phyloP scores from a whole-genome alignment of 2,329 filamentous ascomycete genomes.

The Sclerotinia borealis region DNA sequence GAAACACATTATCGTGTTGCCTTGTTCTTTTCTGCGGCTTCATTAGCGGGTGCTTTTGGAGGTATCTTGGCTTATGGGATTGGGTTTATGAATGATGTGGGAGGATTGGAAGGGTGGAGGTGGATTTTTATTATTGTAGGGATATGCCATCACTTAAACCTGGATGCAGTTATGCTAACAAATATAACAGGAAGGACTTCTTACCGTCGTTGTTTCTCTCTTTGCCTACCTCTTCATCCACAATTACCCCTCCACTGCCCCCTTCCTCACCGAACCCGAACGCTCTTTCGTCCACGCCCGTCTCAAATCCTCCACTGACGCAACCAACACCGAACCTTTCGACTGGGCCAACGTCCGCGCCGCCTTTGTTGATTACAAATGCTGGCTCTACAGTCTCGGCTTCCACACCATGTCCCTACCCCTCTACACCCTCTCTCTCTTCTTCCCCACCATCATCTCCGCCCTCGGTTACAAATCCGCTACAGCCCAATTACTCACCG shows the following conservation, averaged over 20 bases:
- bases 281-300: slow-evolving; percentile 43
- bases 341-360: slow-evolving; percentile 58
- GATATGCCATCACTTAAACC: slow-evolving; percentile 6
- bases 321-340: slow-evolving; percentile 62
- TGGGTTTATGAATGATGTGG: slow-evolving; percentile 46
- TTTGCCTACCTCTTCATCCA: slow-evolving; percentile 56
- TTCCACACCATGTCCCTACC: slow-evolving; percentile 69
- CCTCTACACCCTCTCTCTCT: slow-evolving; percentile 50
- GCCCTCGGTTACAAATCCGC: slow-evolving; percentile 49
- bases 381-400: slow-evolving; percentile 64
- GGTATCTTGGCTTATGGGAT: slow-evolving; percentile 53
- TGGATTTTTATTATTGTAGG: slow-evolving; percentile 56
- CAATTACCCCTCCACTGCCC: slow-evolving; percentile 55
- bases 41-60: slow-evolving; percentile 50
- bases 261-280: slow-evolving; percentile 48
- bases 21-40: slow-evolving; percentile 50
- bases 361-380: slow-evolving; percentile 62
- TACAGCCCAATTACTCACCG: slow-evolving; percentile 51
- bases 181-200: slow-evolving; percentile 43
- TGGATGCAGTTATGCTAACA: slow-evolving; percentile 4
- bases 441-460: slow-evolving; percentile 50
- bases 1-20: slow-evolving; percentile 51
- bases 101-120: slow-evolving; percentile 47
- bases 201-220: slow-evolving; percentile 45
- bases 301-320: slow-evolving; percentile 62